Base-by-base conservation (phyloP, 2,329 filamentous ascomycete species). In the Trichocomaceae sp. region DNA sequence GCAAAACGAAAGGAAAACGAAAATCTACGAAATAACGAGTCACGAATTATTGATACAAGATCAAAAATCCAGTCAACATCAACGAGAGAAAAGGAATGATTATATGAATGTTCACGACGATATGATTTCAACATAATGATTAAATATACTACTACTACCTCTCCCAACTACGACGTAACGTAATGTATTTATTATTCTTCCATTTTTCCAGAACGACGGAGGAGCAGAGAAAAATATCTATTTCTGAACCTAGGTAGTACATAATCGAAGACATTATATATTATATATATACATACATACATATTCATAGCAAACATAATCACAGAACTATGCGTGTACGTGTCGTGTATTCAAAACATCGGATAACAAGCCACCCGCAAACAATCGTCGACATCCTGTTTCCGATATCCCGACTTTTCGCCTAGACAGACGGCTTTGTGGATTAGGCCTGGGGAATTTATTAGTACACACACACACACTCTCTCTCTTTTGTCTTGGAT, bases 331-430 rank as follows among this genome's bases (percentile, higher is more conserved):
- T n/a, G n/a, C n/a, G n/a, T n/a, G 23, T 26, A 26, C 23, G 23
- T 26, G 23, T 26, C 23, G 23, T 26, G 7, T 26, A 7, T 26
- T 29, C 26, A 47, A 35, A 26, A 37, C n/a, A 54, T 45, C n/a
- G 45, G 31, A 41, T 53, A 53, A 31, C 44, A 39, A 29, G 51
- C 44, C 26, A 20, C 13, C 31, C 35, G 20, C 31, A 53, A 39
- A 47, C 44, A 47, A 17, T 55, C 35, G 10, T 57, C 56, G 5
- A 57, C 50, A 54, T 58, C 53, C 47, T 50, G 23, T 57, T 58
- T 45, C 22, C 59, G 19, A 46, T 52, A 55, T 46, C 59, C 56
- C 37, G 58, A 50, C 39, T 50, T 47, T 45, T 55, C 53, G 48
- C 58, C 44, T 31, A 57, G 52, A 20, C 56, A 57, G 29, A 57